Evolutionary conservation across 176 grass and related monocot species (phyloP), one percentile per base, ranked within the genome.

Genomic region (Carex scoparia): DNA sequence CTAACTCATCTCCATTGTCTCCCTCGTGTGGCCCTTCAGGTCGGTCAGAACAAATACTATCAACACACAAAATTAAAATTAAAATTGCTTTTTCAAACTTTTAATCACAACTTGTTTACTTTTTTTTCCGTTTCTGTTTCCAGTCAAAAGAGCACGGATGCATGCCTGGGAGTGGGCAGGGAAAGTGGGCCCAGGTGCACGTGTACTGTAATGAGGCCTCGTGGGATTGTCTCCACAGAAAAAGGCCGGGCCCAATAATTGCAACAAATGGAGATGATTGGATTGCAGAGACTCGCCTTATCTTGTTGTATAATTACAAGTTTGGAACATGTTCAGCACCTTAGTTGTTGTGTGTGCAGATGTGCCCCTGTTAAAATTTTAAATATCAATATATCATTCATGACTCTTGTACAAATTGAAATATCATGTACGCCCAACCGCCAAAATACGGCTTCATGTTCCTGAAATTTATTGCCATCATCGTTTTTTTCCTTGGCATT

Each of bases 221-320:
- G 74, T 78, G 74, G 74, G 74, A 14, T 57, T 78, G 74, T 78
- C 74, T 57, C 71, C 46, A 4, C 46, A 76, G 5, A 54, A 76
- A 76, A 76, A 56, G 74, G 53, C 28, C 14, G 10, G 74, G 51
- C 51, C 74, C 74, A 78, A 78, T 5, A 32, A 23, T 49, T 48
- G 38, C 10, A 55, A 2, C 23, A 55, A 77, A 54, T 77, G 48
- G 49, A 56, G 73, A 77, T 77, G 49, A 77, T 77, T 5, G 42
- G 38, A 61, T 3, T 61, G 58, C 58, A 61, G 58, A 16, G 58
- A n/a, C 58, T n/a, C 58, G 16, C 58, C 58, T 60, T 60, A 60
- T 60, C 58, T 60, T 60, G 15, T 18, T 60, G 18, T n/a, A 60
- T 19, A 18, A 19, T 51, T 51, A 9, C 1, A 51, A 51, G 9